Conservation (phyloP, 83 land plant species). For the Diphasiastrum complanatum region DNA sequence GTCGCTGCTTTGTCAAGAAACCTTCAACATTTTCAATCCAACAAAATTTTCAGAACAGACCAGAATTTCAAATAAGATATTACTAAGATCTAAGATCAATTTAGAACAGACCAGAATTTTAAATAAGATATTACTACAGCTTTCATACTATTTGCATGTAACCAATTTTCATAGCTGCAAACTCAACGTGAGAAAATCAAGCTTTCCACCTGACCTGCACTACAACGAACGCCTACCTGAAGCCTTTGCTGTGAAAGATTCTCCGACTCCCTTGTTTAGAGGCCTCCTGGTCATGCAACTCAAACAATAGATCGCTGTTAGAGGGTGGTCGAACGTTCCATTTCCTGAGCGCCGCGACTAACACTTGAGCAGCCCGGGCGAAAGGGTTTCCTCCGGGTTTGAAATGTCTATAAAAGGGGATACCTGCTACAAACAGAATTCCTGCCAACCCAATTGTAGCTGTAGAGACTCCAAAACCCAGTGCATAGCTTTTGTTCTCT, state of each 20-base stretch:
- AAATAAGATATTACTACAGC: not conserved
- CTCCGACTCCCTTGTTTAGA: not conserved
- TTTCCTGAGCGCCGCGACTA: conserved; percentile 15
- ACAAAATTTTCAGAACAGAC: not conserved
- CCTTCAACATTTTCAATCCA: not conserved
- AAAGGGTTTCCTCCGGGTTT: conserved; percentile 19
- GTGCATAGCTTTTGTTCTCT: conserved; percentile 9
- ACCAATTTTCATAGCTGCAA: not conserved
- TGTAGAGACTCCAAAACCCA: conserved; percentile 15
- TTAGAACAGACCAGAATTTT: not conserved
- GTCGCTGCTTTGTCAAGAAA: conserved; percentile 21
- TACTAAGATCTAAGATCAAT: not conserved
- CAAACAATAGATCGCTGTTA: not conserved
- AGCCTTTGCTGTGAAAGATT: conserved; percentile 3
- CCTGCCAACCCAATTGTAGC: conserved; percentile 1
- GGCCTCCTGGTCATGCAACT: not conserved
- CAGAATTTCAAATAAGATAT: not conserved
- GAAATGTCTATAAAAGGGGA: conserved; percentile 7
- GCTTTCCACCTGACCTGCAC: not conserved
- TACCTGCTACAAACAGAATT: conserved; percentile 7
- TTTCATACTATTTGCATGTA: not conserved
- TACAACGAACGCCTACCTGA: conserved; percentile 2
- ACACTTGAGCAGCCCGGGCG: conserved; percentile 10
- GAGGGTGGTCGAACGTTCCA: not conserved
- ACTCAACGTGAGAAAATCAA: not conserved